These are phyloP conservation scores for Digitaria exilis DNA, from an alignment of 202 grass and related monocot genomes.

Conservation along the genomic window DNA sequence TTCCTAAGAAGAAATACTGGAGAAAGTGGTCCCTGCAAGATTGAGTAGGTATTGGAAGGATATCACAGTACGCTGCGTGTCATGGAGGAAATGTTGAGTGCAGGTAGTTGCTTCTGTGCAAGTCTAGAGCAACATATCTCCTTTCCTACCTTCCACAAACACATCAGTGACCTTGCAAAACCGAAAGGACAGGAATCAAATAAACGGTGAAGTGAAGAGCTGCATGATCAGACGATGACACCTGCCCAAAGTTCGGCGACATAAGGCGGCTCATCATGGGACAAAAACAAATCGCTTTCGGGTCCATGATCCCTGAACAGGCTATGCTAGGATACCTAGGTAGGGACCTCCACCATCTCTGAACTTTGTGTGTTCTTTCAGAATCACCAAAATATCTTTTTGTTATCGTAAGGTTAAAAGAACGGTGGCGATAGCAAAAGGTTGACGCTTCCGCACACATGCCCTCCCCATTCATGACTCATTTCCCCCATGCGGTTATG, in stretches of 20 bases:
- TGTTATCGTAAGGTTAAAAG: neutral
- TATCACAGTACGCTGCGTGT: neutral
- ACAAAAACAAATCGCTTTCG: constrained; percentile 26
- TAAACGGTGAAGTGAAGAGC: neutral
- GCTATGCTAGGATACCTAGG: neutral
- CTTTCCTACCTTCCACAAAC: constrained; percentile 37
- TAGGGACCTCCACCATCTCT: neutral
- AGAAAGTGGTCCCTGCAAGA: neutral
- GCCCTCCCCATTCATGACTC: neutral
- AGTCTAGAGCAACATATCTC: neutral
- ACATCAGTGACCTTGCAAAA: neutral
- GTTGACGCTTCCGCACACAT: neutral
- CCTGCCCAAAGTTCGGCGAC: neutral
- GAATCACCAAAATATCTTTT: constrained; percentile 10
- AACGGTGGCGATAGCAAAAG: neutral
- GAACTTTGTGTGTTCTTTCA: constrained; percentile 7
- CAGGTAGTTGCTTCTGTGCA: constrained; percentile 21
- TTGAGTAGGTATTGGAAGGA: neutral
- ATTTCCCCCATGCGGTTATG: neutral
- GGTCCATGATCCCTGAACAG: neutral
- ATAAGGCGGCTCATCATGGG: constrained; percentile 23
- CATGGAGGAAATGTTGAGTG: neutral
- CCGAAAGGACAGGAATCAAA: neutral
- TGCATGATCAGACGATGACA: neutral
- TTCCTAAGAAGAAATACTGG: neutral